These are phyloP conservation scores for Spatholobus suberectus DNA, from an alignment of 306 rosid species.

Conservation along the genomic window DNA sequence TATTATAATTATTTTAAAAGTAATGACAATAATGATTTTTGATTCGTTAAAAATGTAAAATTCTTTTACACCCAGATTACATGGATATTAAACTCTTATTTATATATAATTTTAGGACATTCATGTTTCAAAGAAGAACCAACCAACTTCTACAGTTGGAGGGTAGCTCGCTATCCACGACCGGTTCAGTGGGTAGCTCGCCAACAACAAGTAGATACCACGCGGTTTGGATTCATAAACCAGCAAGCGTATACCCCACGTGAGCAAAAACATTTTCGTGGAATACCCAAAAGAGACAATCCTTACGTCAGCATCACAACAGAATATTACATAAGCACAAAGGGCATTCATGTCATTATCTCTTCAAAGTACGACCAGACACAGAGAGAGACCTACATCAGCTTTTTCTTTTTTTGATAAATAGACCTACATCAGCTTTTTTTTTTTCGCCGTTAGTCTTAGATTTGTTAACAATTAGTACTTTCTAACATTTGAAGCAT, in stretches of 20 bases:
- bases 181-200: constrained; percentile 30
- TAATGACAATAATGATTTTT: too few relatives aligned
- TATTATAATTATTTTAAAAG: too few relatives aligned
- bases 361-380: constrained; percentile 15
- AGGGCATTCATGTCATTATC: not conserved
- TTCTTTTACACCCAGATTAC: too few relatives aligned
- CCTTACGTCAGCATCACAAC: not conserved
- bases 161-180: constrained; percentile 32
- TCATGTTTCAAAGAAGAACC: constrained; percentile 36
- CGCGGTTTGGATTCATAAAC: constrained; percentile 22
- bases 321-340: not conserved
- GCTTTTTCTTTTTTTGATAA: not conserved
- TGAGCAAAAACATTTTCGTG: not conserved
- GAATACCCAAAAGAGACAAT: constrained; percentile 32
- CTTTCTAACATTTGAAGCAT: not conserved
- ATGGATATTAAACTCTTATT: not conserved
- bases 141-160: not conserved
- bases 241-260: constrained; percentile 15
- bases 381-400: not conserved
- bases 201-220: not conserved
- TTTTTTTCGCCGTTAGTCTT: not conserved
- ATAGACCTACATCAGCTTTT: not conserved
- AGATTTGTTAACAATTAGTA: not conserved
- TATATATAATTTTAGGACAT: not conserved
- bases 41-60: too few relatives aligned